Base-by-base conservation (phyloP, 441 rosid species). In the Kokia cookei region DNA sequence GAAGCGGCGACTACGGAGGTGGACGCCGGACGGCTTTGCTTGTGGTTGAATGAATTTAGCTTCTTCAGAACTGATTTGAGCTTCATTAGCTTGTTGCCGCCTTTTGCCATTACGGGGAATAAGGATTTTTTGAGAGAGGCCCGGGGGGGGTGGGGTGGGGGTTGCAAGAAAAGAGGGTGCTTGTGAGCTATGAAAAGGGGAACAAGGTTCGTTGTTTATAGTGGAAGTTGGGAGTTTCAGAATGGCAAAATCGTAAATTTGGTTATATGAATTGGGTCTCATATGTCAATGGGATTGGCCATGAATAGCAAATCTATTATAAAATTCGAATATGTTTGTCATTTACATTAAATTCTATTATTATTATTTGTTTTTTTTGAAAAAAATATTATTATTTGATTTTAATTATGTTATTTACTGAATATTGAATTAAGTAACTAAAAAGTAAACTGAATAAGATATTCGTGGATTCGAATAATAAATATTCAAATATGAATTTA, bases 11-110 rank as follows among this genome's bases (percentile, higher is more conserved):
- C 80, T 7, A 58, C 27, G 71, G 91, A 75, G 80, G 53, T 76
- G 40, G 77, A 72, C 0, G 78, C 27, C 27, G 84, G 78, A 3
- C 75, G 74, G 79, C 40, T 79, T 37, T 84, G 87, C 54, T 82
- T 87, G 78, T 74, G 43, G 89, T 85, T 89, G 88, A 93, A 90
- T 15, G 98, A 91, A 80, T 91, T 91, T 14, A 91, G 83, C 73
- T 89, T 93, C 82, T 90, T 93, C 27, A 93, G 83, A 69, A 91
- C 92, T 64, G 97, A 91, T 74, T 80, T 91, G 51, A 93, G 91
- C 77, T 86, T 93, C 42, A 72, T 87, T 42, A 91, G 89, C 83
- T 87, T 93, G 77, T 83, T 91, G 75, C 90, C 85, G 14, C 86
- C 90, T 81, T 79, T 90, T n/a, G 89, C 97, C 98, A 91, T 91